A percentile compares a stretch with the other conserved stretches of the same genome.
These are phyloP conservation scores for Sclerospora graminicola DNA, from an alignment of 352 stramenopile genomes.

Conservation along the genomic window DNA sequence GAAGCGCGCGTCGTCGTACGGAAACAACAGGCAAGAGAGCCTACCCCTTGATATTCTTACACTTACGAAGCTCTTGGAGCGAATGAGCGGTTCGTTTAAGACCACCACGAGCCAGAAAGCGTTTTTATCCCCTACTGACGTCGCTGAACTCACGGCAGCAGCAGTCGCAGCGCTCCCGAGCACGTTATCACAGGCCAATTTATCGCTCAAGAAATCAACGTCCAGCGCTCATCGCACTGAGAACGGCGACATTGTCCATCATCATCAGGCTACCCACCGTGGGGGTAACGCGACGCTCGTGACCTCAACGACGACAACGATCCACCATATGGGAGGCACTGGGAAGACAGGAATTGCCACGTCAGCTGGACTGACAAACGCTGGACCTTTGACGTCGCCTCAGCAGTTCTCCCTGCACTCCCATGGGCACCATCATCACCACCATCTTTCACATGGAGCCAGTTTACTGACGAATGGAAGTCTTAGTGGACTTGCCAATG, in stretches of 20 bases:
- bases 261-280: constrained; percentile 63
- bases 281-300: constrained; percentile 62
- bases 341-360: constrained; percentile 9
- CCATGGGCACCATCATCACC: constrained; percentile 36
- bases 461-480: constrained; percentile 38
- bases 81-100: constrained; percentile 46
- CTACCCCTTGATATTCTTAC: background rate
- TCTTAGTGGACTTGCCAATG: constrained; percentile 25
- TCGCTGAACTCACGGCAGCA: constrained; percentile 67
- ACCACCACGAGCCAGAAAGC: constrained; percentile 36
- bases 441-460: constrained; percentile 35
- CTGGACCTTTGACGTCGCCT: constrained; percentile 19
- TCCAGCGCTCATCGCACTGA: constrained; percentile 49
- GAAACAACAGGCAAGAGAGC: background rate
- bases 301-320: constrained; percentile 70
- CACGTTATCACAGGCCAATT: constrained; percentile 42
- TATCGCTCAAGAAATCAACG: constrained; percentile 36
- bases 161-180: constrained; percentile 55
- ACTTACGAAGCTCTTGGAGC: constrained; percentile 1
- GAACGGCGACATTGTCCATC: constrained; percentile 69
- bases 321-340: constrained; percentile 39
- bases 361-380: background rate
- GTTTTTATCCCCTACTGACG: constrained; percentile 62
- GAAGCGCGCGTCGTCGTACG: background rate
- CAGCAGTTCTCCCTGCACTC: constrained; percentile 45